These are phyloP conservation scores for Blastobotrys buckinghamii DNA, from an alignment of 1,139 yeast species.

Conservation along the genomic window DNA sequence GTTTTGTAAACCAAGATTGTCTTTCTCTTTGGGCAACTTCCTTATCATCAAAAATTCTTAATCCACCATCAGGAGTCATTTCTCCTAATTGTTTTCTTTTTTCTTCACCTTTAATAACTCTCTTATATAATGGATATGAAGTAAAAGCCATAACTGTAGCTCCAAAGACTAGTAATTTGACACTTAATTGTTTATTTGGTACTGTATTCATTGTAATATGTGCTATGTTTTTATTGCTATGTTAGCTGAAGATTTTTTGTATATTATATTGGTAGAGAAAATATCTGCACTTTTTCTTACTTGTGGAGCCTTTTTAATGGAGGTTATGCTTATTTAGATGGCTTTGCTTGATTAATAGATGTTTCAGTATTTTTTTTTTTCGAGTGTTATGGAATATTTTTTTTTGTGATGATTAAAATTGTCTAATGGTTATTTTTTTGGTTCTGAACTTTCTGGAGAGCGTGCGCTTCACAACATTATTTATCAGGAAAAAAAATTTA, in stretches of 20 bases:
- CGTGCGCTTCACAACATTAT: too few relatives aligned
- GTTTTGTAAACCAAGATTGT: slow-evolving; percentile 35
- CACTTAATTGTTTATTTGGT: slow-evolving; percentile 17
- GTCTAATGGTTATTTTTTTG: too few relatives aligned
- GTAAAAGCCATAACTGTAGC: slow-evolving; percentile 38
- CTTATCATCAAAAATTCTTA: slow-evolving; percentile 40
- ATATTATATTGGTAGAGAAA: too few relatives aligned
- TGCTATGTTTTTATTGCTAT: not conserved
- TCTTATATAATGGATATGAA: slow-evolving; percentile 33
- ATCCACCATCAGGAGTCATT: slow-evolving; percentile 43
- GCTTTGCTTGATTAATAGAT: too few relatives aligned
- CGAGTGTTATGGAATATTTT: too few relatives aligned
- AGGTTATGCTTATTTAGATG: not conserved
- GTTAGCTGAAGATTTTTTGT: too few relatives aligned
- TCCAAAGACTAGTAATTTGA: slow-evolving; percentile 39
- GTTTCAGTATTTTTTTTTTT: too few relatives aligned
- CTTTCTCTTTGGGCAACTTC: slow-evolving; percentile 38
- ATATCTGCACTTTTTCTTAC: too few relatives aligned
- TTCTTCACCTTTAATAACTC: slow-evolving; percentile 38
- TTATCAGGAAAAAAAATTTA: too few relatives aligned
- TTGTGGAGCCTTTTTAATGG: not conserved
- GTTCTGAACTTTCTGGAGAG: too few relatives aligned
- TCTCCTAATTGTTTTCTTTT: slow-evolving; percentile 46
- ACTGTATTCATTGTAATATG: too few relatives aligned
- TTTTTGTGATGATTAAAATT: too few relatives aligned